These are phyloP conservation scores for Clathrus columnatus DNA, from an alignment of 768 basidiomycete genomes.

Conservation along the genomic window DNA sequence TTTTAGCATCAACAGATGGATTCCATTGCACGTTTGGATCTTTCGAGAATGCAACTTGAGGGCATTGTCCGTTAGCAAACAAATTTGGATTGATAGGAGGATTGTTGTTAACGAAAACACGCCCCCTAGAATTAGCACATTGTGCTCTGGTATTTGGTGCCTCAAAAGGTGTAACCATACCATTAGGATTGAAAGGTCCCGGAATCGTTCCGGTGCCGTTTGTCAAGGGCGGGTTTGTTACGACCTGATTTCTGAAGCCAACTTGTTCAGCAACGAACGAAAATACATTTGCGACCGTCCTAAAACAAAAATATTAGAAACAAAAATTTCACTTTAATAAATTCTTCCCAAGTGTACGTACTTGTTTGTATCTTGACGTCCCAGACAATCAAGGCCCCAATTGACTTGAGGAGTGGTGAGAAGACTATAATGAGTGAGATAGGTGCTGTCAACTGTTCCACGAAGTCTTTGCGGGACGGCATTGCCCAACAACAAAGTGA, in stretches of 20 bases:
- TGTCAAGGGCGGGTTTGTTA: constrained; percentile 10
- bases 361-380: constrained; percentile 47
- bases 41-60: neutral
- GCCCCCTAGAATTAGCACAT: neutral
- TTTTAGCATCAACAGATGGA: neutral
- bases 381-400: constrained; percentile 53
- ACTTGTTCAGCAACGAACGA: constrained; percentile 38
- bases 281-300: constrained; percentile 42
- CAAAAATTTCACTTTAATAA: neutral
- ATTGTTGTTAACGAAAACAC: neutral
- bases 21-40: neutral
- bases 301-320: neutral
- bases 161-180: neutral
- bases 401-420: constrained; percentile 50
- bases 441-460: constrained; percentile 41
- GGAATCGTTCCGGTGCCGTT: neutral
- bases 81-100: neutral
- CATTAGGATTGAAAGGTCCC: neutral
- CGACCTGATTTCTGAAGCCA: constrained; percentile 33
- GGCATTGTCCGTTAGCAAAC: neutral
- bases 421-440: constrained; percentile 54
- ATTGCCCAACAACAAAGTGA: constrained; percentile 31
- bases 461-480: constrained; percentile 34
- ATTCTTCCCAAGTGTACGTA: constrained; percentile 13
- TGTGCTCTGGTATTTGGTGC: neutral